Conservation (phyloP, 1,284 basidiomycete species). For the Malassezia equina region DNA sequence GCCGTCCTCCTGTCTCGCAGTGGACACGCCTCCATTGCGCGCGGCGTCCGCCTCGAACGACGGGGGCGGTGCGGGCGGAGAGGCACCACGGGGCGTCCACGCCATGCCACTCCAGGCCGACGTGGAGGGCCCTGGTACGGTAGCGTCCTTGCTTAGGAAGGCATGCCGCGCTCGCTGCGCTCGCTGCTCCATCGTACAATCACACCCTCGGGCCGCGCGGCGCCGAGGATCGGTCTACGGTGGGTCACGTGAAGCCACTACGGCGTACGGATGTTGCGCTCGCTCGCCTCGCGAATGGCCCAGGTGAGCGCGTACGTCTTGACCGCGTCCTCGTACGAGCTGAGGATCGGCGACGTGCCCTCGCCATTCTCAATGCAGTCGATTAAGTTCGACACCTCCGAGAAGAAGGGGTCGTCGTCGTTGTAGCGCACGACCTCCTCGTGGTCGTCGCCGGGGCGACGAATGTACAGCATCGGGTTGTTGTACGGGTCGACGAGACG, state of each 20-base stretch:
- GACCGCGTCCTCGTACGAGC: slow-evolving; percentile 40
- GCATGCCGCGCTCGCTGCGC: slow-evolving; percentile 11
- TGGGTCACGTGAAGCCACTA: background rate
- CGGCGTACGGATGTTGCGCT: slow-evolving; percentile 30
- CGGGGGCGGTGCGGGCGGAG: background rate
- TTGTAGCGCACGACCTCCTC: slow-evolving; percentile 46
- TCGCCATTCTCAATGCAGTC: slow-evolving; percentile 42
- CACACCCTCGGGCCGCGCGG: background rate
- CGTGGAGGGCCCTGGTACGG: background rate
- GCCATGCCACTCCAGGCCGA: background rate
- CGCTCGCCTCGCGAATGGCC: slow-evolving; percentile 40
- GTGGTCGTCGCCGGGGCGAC: slow-evolving; percentile 46
- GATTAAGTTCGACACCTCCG: slow-evolving; percentile 43
- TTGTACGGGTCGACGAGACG: slow-evolving; percentile 47
- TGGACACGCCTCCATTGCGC: slow-evolving; percentile 4
- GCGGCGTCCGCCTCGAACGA: background rate
- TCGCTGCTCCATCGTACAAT: slow-evolving; percentile 14
- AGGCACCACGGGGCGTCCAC: background rate
- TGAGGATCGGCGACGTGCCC: slow-evolving; percentile 32
- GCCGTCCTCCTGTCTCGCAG: background rate
- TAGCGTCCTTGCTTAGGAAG: background rate
- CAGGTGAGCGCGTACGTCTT: slow-evolving; percentile 47
- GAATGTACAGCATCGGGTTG: slow-evolving; percentile 42
- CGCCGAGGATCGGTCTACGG: background rate
- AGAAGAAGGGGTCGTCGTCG: slow-evolving; percentile 48